Evolutionary conservation across 2,329 filamentous ascomycete species (phyloP).

Genomic region (Lojkania enalia): DNA sequence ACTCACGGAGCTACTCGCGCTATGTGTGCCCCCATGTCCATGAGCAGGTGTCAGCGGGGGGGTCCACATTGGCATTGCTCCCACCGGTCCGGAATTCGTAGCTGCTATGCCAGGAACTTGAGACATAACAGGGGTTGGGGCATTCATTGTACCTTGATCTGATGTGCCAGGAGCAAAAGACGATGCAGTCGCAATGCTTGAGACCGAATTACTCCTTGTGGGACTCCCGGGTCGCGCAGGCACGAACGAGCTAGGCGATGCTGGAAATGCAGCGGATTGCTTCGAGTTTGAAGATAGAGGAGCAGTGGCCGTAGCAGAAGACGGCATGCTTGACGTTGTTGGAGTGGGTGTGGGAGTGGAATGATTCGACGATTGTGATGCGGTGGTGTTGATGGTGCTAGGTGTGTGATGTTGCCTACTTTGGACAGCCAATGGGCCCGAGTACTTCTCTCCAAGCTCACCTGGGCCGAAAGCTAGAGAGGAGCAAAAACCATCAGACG

Average conservation of each 20-base stretch:
- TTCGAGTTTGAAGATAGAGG: slow-evolving; percentile 54
- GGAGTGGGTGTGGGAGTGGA: slow-evolving; percentile 73
- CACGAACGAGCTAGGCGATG: slow-evolving; percentile 61
- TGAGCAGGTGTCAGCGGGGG: slow-evolving; percentile 82
- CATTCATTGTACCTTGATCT: slow-evolving; percentile 60
- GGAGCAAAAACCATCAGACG: slow-evolving; percentile 96
- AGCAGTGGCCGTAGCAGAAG: slow-evolving; percentile 51
- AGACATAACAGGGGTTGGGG: slow-evolving; percentile 77
- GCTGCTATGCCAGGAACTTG: slow-evolving; percentile 77
- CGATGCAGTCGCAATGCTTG: slow-evolving; percentile 72
- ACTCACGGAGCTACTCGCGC: slow-evolving; percentile 58
- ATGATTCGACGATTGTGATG: slow-evolving; percentile 57
- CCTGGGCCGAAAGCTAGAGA: slow-evolving; percentile 80
- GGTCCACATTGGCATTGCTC: slow-evolving; percentile 73
- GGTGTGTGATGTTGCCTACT: slow-evolving; percentile 34
- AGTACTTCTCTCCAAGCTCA: slow-evolving; percentile 83
- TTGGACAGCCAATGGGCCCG: slow-evolving; percentile 59
- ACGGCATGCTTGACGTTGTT: slow-evolving; percentile 64
- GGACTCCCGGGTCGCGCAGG: slow-evolving; percentile 71
- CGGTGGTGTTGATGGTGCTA: slow-evolving; percentile 48
- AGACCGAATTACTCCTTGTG: slow-evolving; percentile 81
- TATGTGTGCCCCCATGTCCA: slow-evolving; percentile 50
- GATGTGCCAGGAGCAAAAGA: slow-evolving; percentile 47
- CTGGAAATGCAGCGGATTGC: slow-evolving; percentile 58
- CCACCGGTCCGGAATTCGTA: slow-evolving; percentile 63